These are phyloP conservation scores for Drechslerella coelobrocha DNA, from an alignment of 2,329 filamentous ascomycete species.

Conservation along the genomic window DNA sequence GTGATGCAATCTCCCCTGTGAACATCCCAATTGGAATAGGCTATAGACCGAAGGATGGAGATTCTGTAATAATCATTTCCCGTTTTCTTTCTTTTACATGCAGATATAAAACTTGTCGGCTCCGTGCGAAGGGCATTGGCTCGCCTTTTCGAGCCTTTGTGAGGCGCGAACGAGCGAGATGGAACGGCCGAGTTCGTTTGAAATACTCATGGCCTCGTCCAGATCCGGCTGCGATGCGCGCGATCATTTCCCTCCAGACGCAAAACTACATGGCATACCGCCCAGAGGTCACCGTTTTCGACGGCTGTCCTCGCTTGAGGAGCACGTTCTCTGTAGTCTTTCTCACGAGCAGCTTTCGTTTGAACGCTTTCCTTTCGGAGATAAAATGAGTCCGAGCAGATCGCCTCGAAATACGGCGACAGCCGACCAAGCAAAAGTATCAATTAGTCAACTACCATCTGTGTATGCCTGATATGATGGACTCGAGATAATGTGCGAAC, in stretches of 20 bases:
- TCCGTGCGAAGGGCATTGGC: too few relatives aligned
- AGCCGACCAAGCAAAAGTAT: too few relatives aligned
- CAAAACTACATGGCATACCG: not conserved
- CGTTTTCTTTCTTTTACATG: not conserved
- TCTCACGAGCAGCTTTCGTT: slow-evolving; percentile 33
- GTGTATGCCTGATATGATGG: too few relatives aligned
- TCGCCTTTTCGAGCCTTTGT: slow-evolving; percentile 4
- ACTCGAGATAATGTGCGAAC: too few relatives aligned
- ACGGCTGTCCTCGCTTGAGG: slow-evolving; percentile 29
- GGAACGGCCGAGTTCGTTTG: slow-evolving; percentile 12
- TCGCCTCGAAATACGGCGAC: slow-evolving; percentile 14
- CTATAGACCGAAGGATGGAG: not conserved
- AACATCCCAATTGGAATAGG: not conserved
- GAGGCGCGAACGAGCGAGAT: not conserved
- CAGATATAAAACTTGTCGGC: not conserved
- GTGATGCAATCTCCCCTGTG: not conserved
- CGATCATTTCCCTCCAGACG: slow-evolving; percentile 32
- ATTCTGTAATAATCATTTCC: not conserved
- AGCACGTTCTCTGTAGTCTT: slow-evolving; percentile 15
- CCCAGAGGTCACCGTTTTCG: slow-evolving; percentile 26
- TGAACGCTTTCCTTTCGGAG: slow-evolving; percentile 45
- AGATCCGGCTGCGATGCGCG: slow-evolving; percentile 29
- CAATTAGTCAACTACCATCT: too few relatives aligned
- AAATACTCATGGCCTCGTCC: not conserved
- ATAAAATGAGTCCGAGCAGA: slow-evolving; percentile 48